Conservation (phyloP, 495 filamentous ascomycete species). For the Amorphotheca resinae region DNA sequence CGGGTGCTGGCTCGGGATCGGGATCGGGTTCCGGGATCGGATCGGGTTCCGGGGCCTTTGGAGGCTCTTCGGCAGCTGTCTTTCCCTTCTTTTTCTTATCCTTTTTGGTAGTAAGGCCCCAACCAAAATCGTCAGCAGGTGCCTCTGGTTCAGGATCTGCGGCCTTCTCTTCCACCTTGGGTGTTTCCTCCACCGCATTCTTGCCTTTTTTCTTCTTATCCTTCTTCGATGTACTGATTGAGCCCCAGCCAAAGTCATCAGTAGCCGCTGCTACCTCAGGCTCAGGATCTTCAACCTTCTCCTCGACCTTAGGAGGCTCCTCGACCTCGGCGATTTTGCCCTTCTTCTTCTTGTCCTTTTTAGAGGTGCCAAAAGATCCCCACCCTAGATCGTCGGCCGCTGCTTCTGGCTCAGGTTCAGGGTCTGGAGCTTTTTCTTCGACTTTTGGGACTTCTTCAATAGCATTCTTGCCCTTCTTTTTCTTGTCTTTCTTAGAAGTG, state of each 20-base stretch:
- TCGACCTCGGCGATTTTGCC: conserved; percentile 7
- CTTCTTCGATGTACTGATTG: conserved; percentile 16
- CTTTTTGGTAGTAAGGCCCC: conserved; percentile 24
- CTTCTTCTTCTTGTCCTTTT: conserved; percentile 15
- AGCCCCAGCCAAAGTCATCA: conserved; percentile 25
- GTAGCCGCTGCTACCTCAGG: conserved; percentile 1
- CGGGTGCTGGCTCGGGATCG: conserved; percentile 12
- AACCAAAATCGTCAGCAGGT: conserved; percentile 20
- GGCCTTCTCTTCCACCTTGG: conserved; percentile 1
- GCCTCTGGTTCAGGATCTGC: conserved; percentile 5
- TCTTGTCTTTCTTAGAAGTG: conserved; percentile 30
- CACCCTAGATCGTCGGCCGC: conserved; percentile 20
- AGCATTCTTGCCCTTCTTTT: conserved; percentile 24
- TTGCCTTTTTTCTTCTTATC: conserved; percentile 15
- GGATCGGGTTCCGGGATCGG: conserved; percentile 2
- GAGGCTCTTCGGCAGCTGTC: conserved; percentile 10
- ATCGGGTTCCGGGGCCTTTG: conserved; percentile 2
- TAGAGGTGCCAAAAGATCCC: conserved; percentile 21
- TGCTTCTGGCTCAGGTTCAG: conserved; percentile 18
- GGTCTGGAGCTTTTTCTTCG: conserved; percentile 9
- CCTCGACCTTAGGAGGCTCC: conserved; percentile 5
- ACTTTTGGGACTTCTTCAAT: conserved; percentile 4
- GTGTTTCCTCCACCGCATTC: conserved; percentile 3
- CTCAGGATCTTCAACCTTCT: conserved; percentile 2
- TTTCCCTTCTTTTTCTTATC: conserved; percentile 27